phyloP scores from a whole-genome alignment of 208 protist species.

The Leishmania aethiopica region DNA sequence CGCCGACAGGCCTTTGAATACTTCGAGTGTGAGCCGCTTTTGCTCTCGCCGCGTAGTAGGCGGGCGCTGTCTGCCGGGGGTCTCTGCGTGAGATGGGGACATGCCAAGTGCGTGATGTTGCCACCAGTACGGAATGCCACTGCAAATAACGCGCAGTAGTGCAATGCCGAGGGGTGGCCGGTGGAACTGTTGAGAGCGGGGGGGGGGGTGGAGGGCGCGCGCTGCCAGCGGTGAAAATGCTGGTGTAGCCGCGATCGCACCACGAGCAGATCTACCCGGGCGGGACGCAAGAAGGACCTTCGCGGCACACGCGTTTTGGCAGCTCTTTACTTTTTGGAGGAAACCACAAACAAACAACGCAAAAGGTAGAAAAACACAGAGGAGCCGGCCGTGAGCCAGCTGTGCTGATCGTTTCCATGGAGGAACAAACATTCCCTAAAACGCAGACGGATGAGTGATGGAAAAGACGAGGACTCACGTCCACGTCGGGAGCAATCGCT shows the following conservation, averaged over 20 bases:
- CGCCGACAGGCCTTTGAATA: neutral
- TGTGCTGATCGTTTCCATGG: neutral
- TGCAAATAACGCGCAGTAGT: neutral
- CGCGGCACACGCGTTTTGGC: neutral
- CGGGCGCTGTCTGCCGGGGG: neutral
- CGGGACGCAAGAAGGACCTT: neutral
- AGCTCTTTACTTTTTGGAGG: neutral
- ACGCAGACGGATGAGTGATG: neutral
- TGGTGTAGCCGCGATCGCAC: neutral
- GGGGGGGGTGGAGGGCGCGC: too few relatives aligned
- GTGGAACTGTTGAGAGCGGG: neutral
- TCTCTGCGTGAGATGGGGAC: neutral
- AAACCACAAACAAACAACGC: neutral
- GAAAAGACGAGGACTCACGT: neutral
- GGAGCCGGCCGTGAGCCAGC: too few relatives aligned
- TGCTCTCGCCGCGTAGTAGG: neutral
- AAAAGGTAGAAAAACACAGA: neutral
- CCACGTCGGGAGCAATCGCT: neutral
- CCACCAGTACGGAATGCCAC: neutral
- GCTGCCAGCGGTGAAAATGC: neutral
- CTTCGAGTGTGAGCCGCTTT: neutral
- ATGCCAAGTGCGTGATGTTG: neutral
- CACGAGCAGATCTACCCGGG: neutral
- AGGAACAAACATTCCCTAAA: neutral
- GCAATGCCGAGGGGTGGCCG: neutral